Evolutionary conservation across 805 yeast genomes (phyloP).

Genomic region (Candida sithepensis): DNA sequence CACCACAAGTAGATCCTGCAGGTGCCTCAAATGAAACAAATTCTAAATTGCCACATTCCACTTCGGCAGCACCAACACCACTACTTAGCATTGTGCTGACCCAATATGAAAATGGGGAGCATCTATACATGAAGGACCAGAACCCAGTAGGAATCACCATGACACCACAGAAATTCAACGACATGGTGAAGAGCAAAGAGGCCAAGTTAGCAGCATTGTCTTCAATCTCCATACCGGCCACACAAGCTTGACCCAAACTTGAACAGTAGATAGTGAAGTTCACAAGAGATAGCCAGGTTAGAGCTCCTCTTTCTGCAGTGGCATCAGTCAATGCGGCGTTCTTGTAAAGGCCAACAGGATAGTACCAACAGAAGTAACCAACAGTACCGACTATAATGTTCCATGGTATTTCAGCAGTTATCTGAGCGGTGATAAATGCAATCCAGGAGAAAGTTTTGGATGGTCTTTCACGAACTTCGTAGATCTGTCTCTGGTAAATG

Average conservation of each 20-base stretch:
- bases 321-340: conserved; percentile 53
- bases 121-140: conserved; percentile 77
- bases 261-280: conserved; percentile 53
- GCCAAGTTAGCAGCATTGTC: conserved; percentile 65
- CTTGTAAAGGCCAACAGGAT: conserved; percentile 62
- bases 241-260: conserved; percentile 54
- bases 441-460: conserved; percentile 68
- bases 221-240: conserved; percentile 56
- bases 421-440: conserved; percentile 58
- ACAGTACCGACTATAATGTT: conserved; percentile 59
- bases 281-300: conserved; percentile 37
- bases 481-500: conserved; percentile 58
- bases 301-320: conserved; percentile 52
- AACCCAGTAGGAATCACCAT: conserved; percentile 61
- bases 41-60: conserved; percentile 48
- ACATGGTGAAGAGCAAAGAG: conserved; percentile 54
- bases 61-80: conserved; percentile 49
- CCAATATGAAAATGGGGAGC: conserved; percentile 67
- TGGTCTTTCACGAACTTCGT: conserved; percentile 72
- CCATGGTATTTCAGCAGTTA: conserved; percentile 66
- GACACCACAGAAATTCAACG: conserved; percentile 76
- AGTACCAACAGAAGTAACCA: conserved; percentile 62
- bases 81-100: conserved; percentile 50
- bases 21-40: conserved; percentile 48
- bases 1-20: conserved; percentile 53